phyloP scores from a whole-genome alignment of 2,329 filamentous ascomycete genomes.

The Bertia moriformis region DNA sequence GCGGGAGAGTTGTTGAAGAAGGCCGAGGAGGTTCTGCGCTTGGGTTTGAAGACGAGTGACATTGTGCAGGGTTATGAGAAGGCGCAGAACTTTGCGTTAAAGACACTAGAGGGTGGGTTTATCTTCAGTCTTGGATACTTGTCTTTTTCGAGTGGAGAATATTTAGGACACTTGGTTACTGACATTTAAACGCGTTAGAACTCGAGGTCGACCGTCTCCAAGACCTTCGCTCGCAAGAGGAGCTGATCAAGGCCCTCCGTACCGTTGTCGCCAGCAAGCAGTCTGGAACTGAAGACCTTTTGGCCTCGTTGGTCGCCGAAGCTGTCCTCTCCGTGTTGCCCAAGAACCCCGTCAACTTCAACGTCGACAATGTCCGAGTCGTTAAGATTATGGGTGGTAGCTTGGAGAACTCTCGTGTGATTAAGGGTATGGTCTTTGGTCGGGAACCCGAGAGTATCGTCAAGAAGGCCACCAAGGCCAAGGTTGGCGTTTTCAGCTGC shows the following conservation, averaged over 20 bases:
- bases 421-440: constrained; percentile 97
- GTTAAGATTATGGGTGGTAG: constrained; percentile 99
- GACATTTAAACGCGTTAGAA: too few relatives aligned
- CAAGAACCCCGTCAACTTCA: constrained; percentile 92
- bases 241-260: constrained; percentile 86
- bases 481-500: constrained; percentile 93
- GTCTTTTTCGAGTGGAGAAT: too few relatives aligned
- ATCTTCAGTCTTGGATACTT: not conserved
- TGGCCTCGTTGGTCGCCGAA: constrained; percentile 78
- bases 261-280: constrained; percentile 97
- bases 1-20: constrained; percentile 93
- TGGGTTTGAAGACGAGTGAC: constrained; percentile 97
- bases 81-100: constrained; percentile 76
- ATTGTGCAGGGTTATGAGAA: constrained; percentile 93
- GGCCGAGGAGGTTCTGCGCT: constrained; percentile 86
- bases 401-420: constrained; percentile 81
- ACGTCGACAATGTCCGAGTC: constrained; percentile 95
- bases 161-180: too few relatives aligned
- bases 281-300: constrained; percentile 77
- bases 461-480: constrained; percentile 84
- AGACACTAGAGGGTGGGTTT: constrained; percentile 47
- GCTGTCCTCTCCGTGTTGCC: constrained; percentile 75
- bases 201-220: constrained; percentile 81
- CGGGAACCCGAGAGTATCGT: constrained; percentile 83
- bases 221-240: constrained; percentile 64